Evolutionary conservation across 768 basidiomycete species (phyloP).

Genomic region (Rhizopogon sp.): DNA sequence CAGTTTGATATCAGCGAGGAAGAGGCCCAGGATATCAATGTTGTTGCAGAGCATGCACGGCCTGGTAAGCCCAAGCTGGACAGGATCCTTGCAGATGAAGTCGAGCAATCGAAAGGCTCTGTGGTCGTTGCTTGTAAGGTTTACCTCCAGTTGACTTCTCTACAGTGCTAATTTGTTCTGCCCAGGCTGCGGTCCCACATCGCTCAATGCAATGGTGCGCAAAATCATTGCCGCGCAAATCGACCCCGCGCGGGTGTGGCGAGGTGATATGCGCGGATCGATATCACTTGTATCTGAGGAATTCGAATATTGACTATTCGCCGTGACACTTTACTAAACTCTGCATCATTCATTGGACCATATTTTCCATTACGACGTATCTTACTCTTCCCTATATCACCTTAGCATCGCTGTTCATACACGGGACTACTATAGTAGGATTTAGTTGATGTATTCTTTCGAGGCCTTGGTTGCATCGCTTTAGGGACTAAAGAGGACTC

Average conservation of each 20-base stretch:
- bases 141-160: neutral
- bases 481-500: neutral
- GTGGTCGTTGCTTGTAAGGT: conserved; percentile 68
- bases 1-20: conserved; percentile 47
- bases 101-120: conserved; percentile 46
- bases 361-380: neutral
- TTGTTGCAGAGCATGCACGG: conserved; percentile 57
- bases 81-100: conserved; percentile 60
- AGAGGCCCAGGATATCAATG: conserved; percentile 55
- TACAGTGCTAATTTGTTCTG: neutral
- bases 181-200: conserved; percentile 70
- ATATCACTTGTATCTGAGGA: conserved; percentile 65
- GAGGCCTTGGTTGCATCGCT: no score
- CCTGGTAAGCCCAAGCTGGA: conserved; percentile 65
- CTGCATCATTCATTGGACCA: neutral
- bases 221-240: conserved; percentile 61
- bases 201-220: conserved; percentile 64
- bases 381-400: neutral
- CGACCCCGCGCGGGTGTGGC: conserved; percentile 43
- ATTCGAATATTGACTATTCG: conserved; percentile 46
- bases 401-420: neutral
- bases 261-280: conserved; percentile 54
- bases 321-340: neutral
- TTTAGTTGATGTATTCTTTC: neutral
- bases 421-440: neutral